Percentiles rank a stretch among this genome's conserved stretches.
Conservation (phyloP, 768 basidiomycete genomes). For the Calvatia gigantea region DNA sequence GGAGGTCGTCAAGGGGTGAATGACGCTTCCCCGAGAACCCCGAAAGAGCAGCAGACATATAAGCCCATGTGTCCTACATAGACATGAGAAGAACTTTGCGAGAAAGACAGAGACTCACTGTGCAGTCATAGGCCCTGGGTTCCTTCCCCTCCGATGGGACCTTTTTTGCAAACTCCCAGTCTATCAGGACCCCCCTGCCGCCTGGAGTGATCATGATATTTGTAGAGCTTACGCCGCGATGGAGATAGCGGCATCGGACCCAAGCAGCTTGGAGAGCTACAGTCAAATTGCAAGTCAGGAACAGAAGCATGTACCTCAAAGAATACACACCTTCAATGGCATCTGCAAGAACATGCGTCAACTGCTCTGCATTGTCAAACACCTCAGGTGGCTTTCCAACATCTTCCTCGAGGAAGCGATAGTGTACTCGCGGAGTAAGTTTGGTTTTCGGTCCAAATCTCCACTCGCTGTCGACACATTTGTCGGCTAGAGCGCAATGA, state of each 20-base stretch:
- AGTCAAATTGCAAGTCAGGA: background rate
- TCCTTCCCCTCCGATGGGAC: background rate
- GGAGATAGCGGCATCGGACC: conserved; percentile 14
- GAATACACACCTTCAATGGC: conserved; percentile 21
- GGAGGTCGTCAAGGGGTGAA: conserved; percentile 25
- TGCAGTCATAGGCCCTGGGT: conserved; percentile 10
- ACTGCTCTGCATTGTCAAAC: conserved; percentile 16
- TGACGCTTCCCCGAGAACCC: conserved; percentile 16
- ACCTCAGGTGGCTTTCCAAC: conserved; percentile 14
- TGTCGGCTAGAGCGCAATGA: conserved; percentile 16
- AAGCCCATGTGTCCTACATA: conserved; percentile 30
- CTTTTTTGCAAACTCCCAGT: conserved; percentile 21
- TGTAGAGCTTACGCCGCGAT: conserved; percentile 25
- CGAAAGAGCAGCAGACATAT: conserved; percentile 24
- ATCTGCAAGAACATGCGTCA: conserved; percentile 19
- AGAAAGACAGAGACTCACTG: conserved; percentile 15
- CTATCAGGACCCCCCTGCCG: conserved; percentile 19
- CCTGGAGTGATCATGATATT: conserved; percentile 20
- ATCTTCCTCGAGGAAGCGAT: conserved; percentile 19
- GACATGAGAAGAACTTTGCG: background rate
- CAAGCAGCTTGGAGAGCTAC: conserved; percentile 22
- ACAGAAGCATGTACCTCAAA: too few species aligned
- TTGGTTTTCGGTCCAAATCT: background rate
- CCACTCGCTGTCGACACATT: conserved; percentile 12
- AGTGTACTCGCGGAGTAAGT: conserved; percentile 16